Base-by-base conservation (phyloP, 352 stramenopile genomes). In the Phytophthora capsici region DNA sequence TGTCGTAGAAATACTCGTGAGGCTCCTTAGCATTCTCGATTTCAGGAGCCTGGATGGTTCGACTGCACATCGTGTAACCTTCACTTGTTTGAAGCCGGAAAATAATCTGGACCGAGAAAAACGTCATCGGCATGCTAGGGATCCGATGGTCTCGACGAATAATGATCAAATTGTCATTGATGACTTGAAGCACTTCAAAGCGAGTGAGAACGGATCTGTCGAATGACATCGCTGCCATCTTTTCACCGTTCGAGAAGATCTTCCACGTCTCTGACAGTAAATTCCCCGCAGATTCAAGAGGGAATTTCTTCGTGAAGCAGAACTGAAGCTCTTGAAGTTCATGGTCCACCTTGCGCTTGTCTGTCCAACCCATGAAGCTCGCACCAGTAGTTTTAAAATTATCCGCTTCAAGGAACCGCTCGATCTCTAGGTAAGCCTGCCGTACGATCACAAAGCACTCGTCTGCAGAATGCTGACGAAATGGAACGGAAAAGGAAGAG, bases 1-100 rank as follows among this genome's bases (percentile, higher is more conserved):
- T 64, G 37, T 86, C 72, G 36, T 86, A 87, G 59, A 74, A 90
- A 25, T 81, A 69, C 48, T 88, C 81, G 46, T 85, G 69, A 17
- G 69, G 45, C 37, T 78, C 46, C 26, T 86, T 66, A 13, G 59
- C 34, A 5, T 66, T 57, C 65, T 86, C 59, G 53, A 90, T 78
- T 61, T 81, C 69, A 20, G 78, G 66, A 6, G 74, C 58, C 4
- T 78, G 66, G 41, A 90, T 80, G 19, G 81, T 84, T 22, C 78
- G 77, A 53, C 82, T 82, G 44, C 69, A 85, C 40, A 90, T 64
- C 30, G 77, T 69, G 48, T 72, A 90, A 12, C 81, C 81, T 14
- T 66, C 69, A 0, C 64, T 67, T 16, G 77, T 90, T 54, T 84
- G 63, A 7, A 90, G 40, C 0, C 78, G 78, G 61, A 88, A 90